Conservation (phyloP, 2,329 filamentous ascomycete species). For the Mollisiaceae sp. region DNA sequence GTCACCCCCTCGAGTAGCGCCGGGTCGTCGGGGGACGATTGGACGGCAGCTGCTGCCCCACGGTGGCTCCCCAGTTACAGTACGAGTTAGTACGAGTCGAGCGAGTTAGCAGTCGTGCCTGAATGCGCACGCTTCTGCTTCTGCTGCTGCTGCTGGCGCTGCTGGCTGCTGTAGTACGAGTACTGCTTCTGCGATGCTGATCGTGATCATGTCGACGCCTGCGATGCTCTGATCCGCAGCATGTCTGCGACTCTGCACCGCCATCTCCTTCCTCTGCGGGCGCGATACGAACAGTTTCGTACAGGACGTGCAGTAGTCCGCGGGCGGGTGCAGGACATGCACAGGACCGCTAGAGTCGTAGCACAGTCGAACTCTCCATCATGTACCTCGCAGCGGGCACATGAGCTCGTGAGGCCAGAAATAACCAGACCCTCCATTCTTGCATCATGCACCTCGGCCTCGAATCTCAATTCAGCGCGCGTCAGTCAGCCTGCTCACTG, state of each 20-base stretch:
- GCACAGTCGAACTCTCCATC: neutral
- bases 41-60: neutral
- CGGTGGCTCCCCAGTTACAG: too few species aligned
- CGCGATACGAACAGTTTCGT: neutral
- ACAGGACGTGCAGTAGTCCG: neutral
- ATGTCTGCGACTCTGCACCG: conserved; percentile 1
- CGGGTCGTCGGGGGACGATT: neutral
- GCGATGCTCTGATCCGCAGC: neutral
- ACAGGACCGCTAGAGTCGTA: neutral
- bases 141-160: too few species aligned
- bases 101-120: conserved; percentile 1
- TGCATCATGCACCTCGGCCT: conserved; percentile 9
- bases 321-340: neutral
- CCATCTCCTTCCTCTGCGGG: neutral
- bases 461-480: conserved; percentile 4
- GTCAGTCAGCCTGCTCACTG: neutral
- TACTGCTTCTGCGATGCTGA: neutral
- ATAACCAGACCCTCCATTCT: conserved; percentile 11
- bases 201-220: neutral
- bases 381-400: conserved; percentile 8
- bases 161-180: too few species aligned
- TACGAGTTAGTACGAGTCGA: too few species aligned
- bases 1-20: conserved; percentile 5
- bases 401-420: conserved; percentile 9
- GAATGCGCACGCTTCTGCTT: neutral